phyloP scores from a whole-genome alignment of 768 basidiomycete genomes.

The Psilocybe cubensis region DNA sequence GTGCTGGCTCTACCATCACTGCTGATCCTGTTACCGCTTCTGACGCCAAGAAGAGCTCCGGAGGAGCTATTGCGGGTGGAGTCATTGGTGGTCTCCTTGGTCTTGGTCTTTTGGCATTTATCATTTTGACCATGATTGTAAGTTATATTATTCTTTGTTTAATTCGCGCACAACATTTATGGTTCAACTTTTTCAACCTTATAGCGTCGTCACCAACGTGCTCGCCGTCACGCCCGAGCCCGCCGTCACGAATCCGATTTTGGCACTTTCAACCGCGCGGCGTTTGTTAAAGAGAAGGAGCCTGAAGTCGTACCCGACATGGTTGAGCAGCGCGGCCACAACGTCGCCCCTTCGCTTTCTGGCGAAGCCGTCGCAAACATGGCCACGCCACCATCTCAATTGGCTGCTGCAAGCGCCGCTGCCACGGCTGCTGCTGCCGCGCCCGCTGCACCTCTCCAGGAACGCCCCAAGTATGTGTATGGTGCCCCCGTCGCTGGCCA shows the following conservation, averaged over 20 bases:
- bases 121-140: constrained; percentile 45
- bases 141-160: constrained; percentile 1
- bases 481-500: constrained; percentile 32
- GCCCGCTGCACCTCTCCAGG: constrained; percentile 29
- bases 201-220: constrained; percentile 41
- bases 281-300: constrained; percentile 28
- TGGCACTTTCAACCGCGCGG: constrained; percentile 35
- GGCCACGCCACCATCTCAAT: constrained; percentile 22
- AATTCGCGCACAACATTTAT: neutral
- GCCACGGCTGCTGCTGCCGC: constrained; percentile 20
- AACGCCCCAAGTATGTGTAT: constrained; percentile 43
- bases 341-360: constrained; percentile 30
- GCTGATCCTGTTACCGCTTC: constrained; percentile 17
- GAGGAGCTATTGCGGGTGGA: constrained; percentile 48
- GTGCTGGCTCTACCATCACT: constrained; percentile 20
- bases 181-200: neutral
- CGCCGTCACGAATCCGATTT: constrained; percentile 37
- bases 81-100: constrained; percentile 40
- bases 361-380: constrained; percentile 19
- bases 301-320: constrained; percentile 23
- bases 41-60: constrained; percentile 26
- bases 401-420: constrained; percentile 22
- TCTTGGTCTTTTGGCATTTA: constrained; percentile 38
- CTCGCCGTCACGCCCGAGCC: constrained; percentile 24
- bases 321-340: constrained; percentile 24